Conservation (phyloP, 2,329 filamentous ascomycete species). For the Hypoxylon sp. region DNA sequence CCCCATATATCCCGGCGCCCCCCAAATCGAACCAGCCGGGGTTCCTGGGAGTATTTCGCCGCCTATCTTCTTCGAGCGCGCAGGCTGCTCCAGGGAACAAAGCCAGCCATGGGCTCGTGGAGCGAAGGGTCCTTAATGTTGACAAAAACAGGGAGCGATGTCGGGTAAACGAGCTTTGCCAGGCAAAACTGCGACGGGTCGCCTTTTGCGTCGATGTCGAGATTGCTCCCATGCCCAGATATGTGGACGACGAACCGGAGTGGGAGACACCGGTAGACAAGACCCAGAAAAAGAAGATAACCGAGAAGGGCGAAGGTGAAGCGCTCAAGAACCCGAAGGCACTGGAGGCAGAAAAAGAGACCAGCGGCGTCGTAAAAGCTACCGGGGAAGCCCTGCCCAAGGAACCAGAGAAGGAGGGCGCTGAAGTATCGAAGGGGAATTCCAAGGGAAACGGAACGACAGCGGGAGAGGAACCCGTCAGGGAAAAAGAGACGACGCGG, state of each 20-base stretch:
- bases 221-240: slow-evolving; percentile 86
- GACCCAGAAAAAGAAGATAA: slow-evolving; percentile 68
- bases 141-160: slow-evolving; percentile 82
- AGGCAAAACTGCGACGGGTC: slow-evolving; percentile 82
- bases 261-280: slow-evolving; percentile 60
- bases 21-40: slow-evolving; percentile 73
- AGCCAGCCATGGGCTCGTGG: slow-evolving; percentile 74
- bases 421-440: slow-evolving; percentile 38
- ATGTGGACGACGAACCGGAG: slow-evolving; percentile 67
- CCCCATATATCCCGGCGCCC: slow-evolving; percentile 76
- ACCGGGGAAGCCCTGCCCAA: slow-evolving; percentile 51
- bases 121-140: slow-evolving; percentile 83
- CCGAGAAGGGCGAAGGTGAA: slow-evolving; percentile 76
- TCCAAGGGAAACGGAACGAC: slow-evolving; percentile 39
- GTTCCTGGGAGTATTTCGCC: slow-evolving; percentile 82
- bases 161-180: slow-evolving; percentile 78
- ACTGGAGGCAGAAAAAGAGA: slow-evolving; percentile 65
- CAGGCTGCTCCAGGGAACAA: slow-evolving; percentile 57
- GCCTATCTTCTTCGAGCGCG: slow-evolving; percentile 74
- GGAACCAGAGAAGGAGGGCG: slow-evolving; percentile 50
- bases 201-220: slow-evolving; percentile 98
- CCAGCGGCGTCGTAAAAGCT: slow-evolving; percentile 53
- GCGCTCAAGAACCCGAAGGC: slow-evolving; percentile 73
- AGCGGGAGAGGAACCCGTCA: slow-evolving; percentile 44
- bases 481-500: slow-evolving; percentile 60